phyloP scores from a whole-genome alignment of 1,139 yeast genomes.

The Candida freyschussii region DNA sequence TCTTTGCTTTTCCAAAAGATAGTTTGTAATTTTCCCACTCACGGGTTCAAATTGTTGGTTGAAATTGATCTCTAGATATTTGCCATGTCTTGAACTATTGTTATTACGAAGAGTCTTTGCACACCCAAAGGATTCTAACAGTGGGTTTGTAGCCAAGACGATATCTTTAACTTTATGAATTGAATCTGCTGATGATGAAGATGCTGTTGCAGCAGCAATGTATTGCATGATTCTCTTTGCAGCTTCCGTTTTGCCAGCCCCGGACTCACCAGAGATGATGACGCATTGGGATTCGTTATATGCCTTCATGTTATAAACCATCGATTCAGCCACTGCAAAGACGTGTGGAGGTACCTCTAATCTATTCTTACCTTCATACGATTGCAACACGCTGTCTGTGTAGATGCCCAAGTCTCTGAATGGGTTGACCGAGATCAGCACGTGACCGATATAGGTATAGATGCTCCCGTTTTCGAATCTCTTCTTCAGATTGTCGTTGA shows the following conservation, averaged over 20 bases:
- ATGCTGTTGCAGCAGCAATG: constrained; percentile 79
- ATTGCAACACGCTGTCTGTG: constrained; percentile 66
- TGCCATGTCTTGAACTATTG: constrained; percentile 97
- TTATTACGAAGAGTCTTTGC: constrained; percentile 95
- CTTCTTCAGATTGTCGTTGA: constrained; percentile 85
- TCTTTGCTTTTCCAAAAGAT: constrained; percentile 88
- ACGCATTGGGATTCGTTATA: constrained; percentile 97
- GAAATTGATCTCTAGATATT: constrained; percentile 88
- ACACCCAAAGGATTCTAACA: constrained; percentile 96
- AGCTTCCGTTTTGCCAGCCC: constrained; percentile 83
- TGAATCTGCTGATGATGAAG: constrained; percentile 45
- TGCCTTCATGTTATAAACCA: constrained; percentile 93
- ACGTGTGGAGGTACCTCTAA: constrained; percentile 99
- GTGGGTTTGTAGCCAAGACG: constrained; percentile 97
- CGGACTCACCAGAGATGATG: constrained; percentile 97
- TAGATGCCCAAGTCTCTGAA: constrained; percentile 95
- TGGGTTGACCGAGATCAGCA: constrained; percentile 92
- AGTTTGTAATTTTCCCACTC: constrained; percentile 94
- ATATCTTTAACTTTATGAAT: constrained; percentile 90
- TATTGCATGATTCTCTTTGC: constrained; percentile 99
- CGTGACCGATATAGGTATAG: constrained; percentile 85
- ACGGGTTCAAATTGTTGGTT: constrained; percentile 80
- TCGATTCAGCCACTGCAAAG: constrained; percentile 93
- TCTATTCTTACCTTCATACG: constrained; percentile 87
- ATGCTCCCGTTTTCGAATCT: constrained; percentile 87